Evolutionary conservation across 331 rosid species (phyloP).

Genomic region (Telfairia occidentalis): DNA sequence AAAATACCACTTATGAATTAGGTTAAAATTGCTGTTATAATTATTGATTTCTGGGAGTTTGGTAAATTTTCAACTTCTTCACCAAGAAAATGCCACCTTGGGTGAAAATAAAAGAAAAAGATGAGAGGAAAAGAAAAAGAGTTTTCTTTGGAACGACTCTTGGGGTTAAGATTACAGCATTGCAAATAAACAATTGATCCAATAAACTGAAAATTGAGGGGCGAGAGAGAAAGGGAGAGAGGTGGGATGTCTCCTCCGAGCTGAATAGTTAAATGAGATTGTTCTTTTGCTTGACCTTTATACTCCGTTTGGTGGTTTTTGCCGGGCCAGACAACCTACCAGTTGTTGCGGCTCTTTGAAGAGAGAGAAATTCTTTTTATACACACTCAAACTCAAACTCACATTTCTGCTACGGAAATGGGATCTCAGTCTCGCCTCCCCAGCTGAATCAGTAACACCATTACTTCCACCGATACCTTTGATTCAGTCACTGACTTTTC

Average conservation of each 20-base stretch:
- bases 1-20: background rate
- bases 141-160: background rate
- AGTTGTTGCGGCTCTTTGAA: conserved; percentile 73
- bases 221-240: background rate
- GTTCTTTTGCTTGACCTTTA: conserved; percentile 7
- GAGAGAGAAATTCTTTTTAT: conserved; percentile 29
- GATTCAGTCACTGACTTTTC: background rate
- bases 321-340: conserved; percentile 90
- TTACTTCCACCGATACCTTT: conserved; percentile 3
- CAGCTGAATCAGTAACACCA: background rate
- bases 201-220: background rate
- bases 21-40: background rate
- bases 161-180: background rate
- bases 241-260: conserved; percentile 13
- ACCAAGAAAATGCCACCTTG: background rate
- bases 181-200: background rate
- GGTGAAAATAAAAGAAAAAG: background rate
- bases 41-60: background rate
- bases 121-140: background rate
- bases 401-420: background rate
- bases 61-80: background rate
- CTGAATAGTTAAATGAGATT: conserved; percentile 7
- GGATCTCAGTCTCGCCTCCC: conserved; percentile 7
- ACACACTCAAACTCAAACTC: conserved; percentile 9
- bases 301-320: conserved; percentile 57